phyloP scores from a whole-genome alignment of 1,139 yeast genomes.

The Diutina ranongensis region DNA sequence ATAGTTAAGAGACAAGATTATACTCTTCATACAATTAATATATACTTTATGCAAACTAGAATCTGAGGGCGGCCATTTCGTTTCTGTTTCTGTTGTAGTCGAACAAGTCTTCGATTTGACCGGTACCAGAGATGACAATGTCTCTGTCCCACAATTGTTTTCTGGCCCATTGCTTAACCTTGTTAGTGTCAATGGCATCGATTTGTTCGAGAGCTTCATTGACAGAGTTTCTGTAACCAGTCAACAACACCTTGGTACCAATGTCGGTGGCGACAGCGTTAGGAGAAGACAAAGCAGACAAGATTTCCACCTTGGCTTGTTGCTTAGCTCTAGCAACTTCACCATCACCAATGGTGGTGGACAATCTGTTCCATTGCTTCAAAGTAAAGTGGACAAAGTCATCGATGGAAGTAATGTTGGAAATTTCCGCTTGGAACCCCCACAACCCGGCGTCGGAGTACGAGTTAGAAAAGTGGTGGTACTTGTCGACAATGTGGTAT shows the following conservation, averaged over 20 bases:
- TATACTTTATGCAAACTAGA: slow-evolving; percentile 5
- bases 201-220: slow-evolving; percentile 49
- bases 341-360: slow-evolving; percentile 61
- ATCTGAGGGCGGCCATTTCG: slow-evolving; percentile 82
- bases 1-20: not conserved
- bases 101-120: slow-evolving; percentile 72
- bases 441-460: slow-evolving; percentile 73
- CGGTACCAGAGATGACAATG: slow-evolving; percentile 70
- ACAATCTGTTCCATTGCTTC: slow-evolving; percentile 80
- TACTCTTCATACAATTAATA: slow-evolving; percentile 1
- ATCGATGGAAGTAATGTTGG: slow-evolving; percentile 49
- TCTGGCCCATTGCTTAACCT: slow-evolving; percentile 64
- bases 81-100: slow-evolving; percentile 81
- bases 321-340: slow-evolving; percentile 74
- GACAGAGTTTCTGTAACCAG: slow-evolving; percentile 51
- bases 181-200: slow-evolving; percentile 49
- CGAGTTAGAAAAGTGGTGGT: slow-evolving; percentile 58
- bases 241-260: slow-evolving; percentile 47
- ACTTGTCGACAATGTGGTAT: slow-evolving; percentile 61
- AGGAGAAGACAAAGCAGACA: slow-evolving; percentile 34
- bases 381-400: slow-evolving; percentile 69
- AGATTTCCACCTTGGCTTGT: slow-evolving; percentile 50
- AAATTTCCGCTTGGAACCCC: slow-evolving; percentile 64
- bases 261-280: slow-evolving; percentile 43
- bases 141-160: slow-evolving; percentile 74